phyloP scores from a whole-genome alignment of 1,139 yeast genomes.

The Scheffersomyces segobiensis region DNA sequence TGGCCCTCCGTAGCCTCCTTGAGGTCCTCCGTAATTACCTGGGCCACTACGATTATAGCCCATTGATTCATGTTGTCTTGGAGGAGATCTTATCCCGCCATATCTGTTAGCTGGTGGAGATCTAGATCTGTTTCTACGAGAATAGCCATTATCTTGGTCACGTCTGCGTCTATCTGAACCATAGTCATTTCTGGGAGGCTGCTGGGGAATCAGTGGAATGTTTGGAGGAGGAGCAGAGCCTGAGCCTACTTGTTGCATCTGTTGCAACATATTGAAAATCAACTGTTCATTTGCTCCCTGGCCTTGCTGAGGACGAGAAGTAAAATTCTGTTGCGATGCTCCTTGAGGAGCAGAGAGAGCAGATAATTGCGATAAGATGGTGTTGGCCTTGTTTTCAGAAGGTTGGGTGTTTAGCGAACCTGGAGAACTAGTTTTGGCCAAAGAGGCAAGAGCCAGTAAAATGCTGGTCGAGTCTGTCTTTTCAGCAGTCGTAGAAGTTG shows the following conservation, averaged over 20 bases:
- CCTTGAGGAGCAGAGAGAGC: conserved; percentile 34
- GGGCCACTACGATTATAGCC: conserved; percentile 1
- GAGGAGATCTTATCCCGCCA: conserved; percentile 33
- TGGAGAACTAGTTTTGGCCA: conserved; percentile 38
- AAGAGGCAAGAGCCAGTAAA: conserved; percentile 64
- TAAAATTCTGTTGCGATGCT: conserved; percentile 12
- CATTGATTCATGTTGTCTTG: conserved; percentile 15
- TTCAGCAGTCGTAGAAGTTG: conserved; percentile 15
- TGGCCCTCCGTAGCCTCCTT: conserved; percentile 2
- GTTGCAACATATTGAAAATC: conserved; percentile 46
- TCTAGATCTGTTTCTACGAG: conserved; percentile 57
- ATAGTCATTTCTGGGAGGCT: conserved; percentile 17
- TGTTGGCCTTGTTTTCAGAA: conserved; percentile 30
- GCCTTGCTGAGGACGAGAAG: conserved; percentile 15
- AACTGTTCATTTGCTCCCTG: conserved; percentile 28
- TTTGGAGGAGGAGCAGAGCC: conserved; percentile 8
- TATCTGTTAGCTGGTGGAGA: conserved; percentile 47
- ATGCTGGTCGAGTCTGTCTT: conserved; percentile 55
- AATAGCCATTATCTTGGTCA: conserved; percentile 33
- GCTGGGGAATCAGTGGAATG: conserved; percentile 8
- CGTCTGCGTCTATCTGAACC: conserved; percentile 36
- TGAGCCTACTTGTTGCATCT: conserved; percentile 31
- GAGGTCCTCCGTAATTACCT: conserved; percentile 12
- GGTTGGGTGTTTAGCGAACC: conserved; percentile 17
- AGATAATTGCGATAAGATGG: conserved; percentile 46